Percentiles rank a stretch among this genome's conserved stretches.
Conservation (phyloP, 2,329 filamentous ascomycete species). For the Arachnopeziza araneosa region DNA sequence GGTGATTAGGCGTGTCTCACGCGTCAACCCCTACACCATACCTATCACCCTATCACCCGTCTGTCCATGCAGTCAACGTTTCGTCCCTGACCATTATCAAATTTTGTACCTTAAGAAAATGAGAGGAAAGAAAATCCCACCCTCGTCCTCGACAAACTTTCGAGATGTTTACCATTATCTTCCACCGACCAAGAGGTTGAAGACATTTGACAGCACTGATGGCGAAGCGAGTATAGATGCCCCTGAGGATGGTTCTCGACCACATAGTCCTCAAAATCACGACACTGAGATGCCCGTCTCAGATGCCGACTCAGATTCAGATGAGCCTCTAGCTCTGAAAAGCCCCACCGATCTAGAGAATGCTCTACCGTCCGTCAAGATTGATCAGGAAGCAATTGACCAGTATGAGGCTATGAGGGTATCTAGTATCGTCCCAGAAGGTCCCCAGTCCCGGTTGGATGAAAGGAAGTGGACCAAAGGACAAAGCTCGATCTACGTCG, state of each 20-base stretch:
- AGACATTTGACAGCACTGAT: slow-evolving; percentile 23
- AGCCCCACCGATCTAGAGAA: slow-evolving; percentile 63
- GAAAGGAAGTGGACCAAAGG: slow-evolving; percentile 65
- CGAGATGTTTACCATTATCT: slow-evolving; percentile 14
- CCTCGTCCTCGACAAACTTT: slow-evolving; percentile 23
- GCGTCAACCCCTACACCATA: neutral
- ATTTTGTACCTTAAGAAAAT: slow-evolving; percentile 18
- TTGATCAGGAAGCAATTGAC: slow-evolving; percentile 66
- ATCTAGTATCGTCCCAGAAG: slow-evolving; percentile 33
- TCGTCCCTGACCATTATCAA: too few species aligned
- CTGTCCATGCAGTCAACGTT: too few species aligned
- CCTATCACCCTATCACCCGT: neutral
- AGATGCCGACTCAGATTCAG: slow-evolving; percentile 26
- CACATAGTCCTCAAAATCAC: slow-evolving; percentile 11
- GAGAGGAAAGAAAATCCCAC: slow-evolving; percentile 21
- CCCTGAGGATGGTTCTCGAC: slow-evolving; percentile 21
- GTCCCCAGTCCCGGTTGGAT: slow-evolving; percentile 45
- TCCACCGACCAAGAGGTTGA: slow-evolving; percentile 27
- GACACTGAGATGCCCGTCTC: slow-evolving; percentile 36
- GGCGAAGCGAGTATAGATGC: slow-evolving; percentile 20
- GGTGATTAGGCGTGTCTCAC: neutral
- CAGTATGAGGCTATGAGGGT: slow-evolving; percentile 64
- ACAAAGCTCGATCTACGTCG: slow-evolving; percentile 88
- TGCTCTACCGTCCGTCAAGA: slow-evolving; percentile 61
- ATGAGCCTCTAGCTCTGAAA: slow-evolving; percentile 25